Evolutionary conservation across 768 basidiomycete genomes (phyloP), one percentile per base, ranked within the genome.

Genomic region (Suillus discolor): DNA sequence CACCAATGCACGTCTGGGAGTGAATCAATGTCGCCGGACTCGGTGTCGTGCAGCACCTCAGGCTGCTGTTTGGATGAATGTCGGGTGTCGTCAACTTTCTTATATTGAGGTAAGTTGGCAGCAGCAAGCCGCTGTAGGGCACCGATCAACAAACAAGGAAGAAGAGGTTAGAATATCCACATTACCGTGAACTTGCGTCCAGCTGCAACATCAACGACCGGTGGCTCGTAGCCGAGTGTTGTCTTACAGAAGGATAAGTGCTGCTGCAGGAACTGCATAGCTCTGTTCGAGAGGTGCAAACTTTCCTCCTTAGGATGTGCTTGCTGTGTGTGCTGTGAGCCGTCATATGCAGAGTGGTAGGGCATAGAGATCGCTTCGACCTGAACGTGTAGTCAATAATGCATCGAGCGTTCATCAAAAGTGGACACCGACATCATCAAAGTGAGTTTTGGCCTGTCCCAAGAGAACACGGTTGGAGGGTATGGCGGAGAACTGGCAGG

Each of bases 1-100:
- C 54, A 55, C 54, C 34, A 55, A 36, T 55, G 54, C 6, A 55
- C 54, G 20, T 55, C 54, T 4, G 54, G 54, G 54, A 36, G 54
- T 34, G 25, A 55, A 36, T 55, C 54, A 28, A 7, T 20, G 12
- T 55, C 54, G 13, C 34, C n/a, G 6, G 20, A 55, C 34, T 55
- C 54, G 31, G 34, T 55, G 20, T 55, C 54, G 20, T 55, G 54
- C 20, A 34, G 13, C 54, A 20, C 20, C 12, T 9, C 12, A 31
- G 20, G 34, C 34, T 55, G 34, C 34, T n/a, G 20, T 36, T 34
- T 36, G 6, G 3, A 20, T 12, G 20, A 34, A n/a, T 6, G 6
- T n/a, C 34, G 51, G 16, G 51, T 53, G 51, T 53, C 51, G 8
- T 53, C 25, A 4, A 53, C 51, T 53, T 53, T 53, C 25, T 9